A percentile compares a stretch with the other conserved stretches of the same genome.
Evolutionary conservation across 331 rosid genomes (phyloP).

Genomic region (Cydonia oblonga): DNA sequence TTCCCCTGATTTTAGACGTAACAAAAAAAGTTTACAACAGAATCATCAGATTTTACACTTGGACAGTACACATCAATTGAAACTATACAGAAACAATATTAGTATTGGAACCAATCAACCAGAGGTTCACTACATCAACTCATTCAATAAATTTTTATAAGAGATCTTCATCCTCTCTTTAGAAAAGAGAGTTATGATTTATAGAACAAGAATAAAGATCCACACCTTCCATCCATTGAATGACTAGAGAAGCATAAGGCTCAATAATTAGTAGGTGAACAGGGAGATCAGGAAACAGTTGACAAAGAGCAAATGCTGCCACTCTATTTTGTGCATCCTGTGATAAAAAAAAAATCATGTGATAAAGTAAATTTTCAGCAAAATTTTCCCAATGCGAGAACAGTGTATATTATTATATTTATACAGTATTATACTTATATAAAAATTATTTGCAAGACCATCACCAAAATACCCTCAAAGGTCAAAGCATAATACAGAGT

Average conservation of each 20-base stretch:
- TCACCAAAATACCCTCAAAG: neutral
- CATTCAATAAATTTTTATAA: neutral
- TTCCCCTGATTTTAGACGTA: conserved; percentile 21
- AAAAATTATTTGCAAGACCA: neutral
- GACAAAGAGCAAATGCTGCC: conserved; percentile 83
- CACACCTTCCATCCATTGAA: conserved; percentile 75
- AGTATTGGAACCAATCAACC: neutral
- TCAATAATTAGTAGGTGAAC: conserved; percentile 56
- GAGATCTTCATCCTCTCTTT: neutral
- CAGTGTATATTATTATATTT: neutral
- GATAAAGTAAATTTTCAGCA: neutral
- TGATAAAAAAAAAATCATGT: conserved; percentile 9
- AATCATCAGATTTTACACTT: neutral
- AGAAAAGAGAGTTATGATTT: neutral
- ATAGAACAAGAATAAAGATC: neutral
- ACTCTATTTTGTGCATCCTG: conserved; percentile 94
- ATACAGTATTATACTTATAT: neutral
- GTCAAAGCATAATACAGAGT: neutral
- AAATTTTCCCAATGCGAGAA: neutral
- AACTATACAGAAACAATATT: neutral
- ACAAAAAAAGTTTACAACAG: neutral
- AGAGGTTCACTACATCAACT: neutral
- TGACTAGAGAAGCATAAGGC: conserved; percentile 68
- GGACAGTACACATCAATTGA: neutral
- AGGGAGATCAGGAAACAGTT: conserved; percentile 76